Evolutionary conservation across 805 yeast genomes (phyloP), one percentile per base, ranked within the genome.

Genomic region (Pichia nakasei): DNA sequence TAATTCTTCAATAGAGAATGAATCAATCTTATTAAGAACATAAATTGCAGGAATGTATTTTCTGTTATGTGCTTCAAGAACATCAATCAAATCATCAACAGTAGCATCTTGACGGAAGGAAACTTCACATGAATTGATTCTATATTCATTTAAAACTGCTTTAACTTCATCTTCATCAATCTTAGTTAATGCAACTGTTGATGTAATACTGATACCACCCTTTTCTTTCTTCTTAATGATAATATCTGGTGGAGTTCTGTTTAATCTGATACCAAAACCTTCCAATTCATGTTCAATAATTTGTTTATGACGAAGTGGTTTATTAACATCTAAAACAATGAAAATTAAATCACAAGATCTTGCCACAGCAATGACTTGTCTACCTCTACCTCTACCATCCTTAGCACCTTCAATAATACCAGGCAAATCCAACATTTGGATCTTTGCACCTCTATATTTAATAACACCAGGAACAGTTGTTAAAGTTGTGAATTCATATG

Each of bases 361-460:
- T n/a, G 97, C 97, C 47, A 93, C 98, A 2, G 98, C 98, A 66
- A 93, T 93, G 44, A 93, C 98, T 67, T 93, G 98, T 55, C 76
- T 82, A 73, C 95, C 95, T 73, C 95, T 75, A 68, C 95, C 95
- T 62, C 83, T 78, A 66, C 95, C 95, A 57, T 85, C 93, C 52
- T 84, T 84, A 49, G 95, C 95, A 65, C 94, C 94, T 64, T 85
- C 93, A 58, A 85, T 84, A 54, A 85, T 85, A 61, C 95, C 95
- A 9, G 95, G 95, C 50, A 85, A 75, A 74, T 85, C 95, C 56
- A 85, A 66, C 95, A 93, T 87, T 69, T 93, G 99, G 52, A 93
- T 82, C 69, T 87, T 91, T 42, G 98, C 97, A 58, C 99, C 99
- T 55, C 89, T 86, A 60, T 87, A 91, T 65, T 85, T 82, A 59